Base-by-base conservation (phyloP, 192 early-diverging fungal genomes). In the Coemansia sp. region DNA sequence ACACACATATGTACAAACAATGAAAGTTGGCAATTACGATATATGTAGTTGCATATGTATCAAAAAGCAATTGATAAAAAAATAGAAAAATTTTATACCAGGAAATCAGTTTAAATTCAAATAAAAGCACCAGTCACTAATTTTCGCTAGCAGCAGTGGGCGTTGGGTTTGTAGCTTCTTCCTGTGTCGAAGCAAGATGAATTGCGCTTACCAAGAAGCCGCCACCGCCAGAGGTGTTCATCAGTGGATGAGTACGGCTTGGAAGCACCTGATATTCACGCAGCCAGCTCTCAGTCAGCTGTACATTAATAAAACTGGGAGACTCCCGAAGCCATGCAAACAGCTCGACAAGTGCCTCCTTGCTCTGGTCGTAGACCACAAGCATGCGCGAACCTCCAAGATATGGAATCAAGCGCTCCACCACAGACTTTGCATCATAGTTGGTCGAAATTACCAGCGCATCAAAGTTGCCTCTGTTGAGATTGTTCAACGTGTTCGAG, bases 231-330 rank as follows among this genome's bases (percentile, higher is more conserved):
- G 85, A 88, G 48, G 84, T 93, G 60, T 73, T 90, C 93, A 95
- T 95, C 52, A 86, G 61, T 6, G 93, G 93, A 64, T 93, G 93
- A 6, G 90, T 93, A 62, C 93, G 89, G 34, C 87, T 89, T 14
- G 92, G 92, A 53, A 94, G 83, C 3, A 94, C 88, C 76, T 94
- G 93, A 65, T 92, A 93, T 71, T 96, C 90, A 33, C 98, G 87
- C 58, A 97, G 80, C 92, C 91, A 96, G 71, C 91, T 93, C 70
- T 99, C 96, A 2, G 91, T 92, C 20, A 99, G 65, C 71, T 95
- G 91, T 12, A 92, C 89, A 51, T 95, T 93, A 57, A 96, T 70
- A 45, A 88, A 95, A 15, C 88, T 85, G 1, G 79, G 81, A 8
- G 88, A 91, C 53, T 76, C 82, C 37, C 91, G 87, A 84, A 98